Base-by-base conservation (phyloP, 805 yeast genomes). In the Hanseniaspora meyeri region DNA sequence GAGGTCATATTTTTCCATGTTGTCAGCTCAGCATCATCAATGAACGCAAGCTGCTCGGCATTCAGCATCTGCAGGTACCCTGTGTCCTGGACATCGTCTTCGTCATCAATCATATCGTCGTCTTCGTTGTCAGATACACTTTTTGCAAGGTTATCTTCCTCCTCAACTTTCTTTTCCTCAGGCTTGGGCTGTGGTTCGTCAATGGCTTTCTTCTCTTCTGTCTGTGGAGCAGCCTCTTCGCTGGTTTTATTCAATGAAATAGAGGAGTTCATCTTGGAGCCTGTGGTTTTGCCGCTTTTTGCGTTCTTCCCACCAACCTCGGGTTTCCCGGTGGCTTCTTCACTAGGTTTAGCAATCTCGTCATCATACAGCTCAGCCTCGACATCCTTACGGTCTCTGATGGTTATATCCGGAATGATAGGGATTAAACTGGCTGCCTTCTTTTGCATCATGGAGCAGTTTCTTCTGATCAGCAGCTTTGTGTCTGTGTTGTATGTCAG, bases 381-480 rank as follows among this genome's bases (percentile, higher is more conserved):
- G 72, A 60, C 70, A 73, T 9, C 73, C 71, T 55, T 73, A 49
- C 91, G 69, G 63, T 79, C 88, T 61, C 89, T 75, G 4, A 93
- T 77, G 0, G 79, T 76, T 54, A 93, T 87, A 63, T 93, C 95
- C 0, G 99, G 99, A 42, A 93, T 91, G 59, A 87, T 72, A 0
- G 96, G 95, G 6, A 81, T 77, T 53, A 93, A 73, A 49, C 81
- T 76, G 53, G 80, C 66, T 0, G 97, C 82, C 65, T 86, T 87
- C 69, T 88, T 88, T 63, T 89, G 95, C 98, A 93, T 95, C 1
- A 97, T 96, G 49, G 86, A 70, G 0, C 98, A 98, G 70, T 93
- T 97, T 0, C 81, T 86, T 50, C 99, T 75, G 47, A 93, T 68
- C 62, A 86, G 91, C 68, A 93, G 97, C 58, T 82, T 83, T 2